Evolutionary conservation across 192 early-diverging fungal genomes (phyloP).

Genomic region (Backusella tuberculispora): DNA sequence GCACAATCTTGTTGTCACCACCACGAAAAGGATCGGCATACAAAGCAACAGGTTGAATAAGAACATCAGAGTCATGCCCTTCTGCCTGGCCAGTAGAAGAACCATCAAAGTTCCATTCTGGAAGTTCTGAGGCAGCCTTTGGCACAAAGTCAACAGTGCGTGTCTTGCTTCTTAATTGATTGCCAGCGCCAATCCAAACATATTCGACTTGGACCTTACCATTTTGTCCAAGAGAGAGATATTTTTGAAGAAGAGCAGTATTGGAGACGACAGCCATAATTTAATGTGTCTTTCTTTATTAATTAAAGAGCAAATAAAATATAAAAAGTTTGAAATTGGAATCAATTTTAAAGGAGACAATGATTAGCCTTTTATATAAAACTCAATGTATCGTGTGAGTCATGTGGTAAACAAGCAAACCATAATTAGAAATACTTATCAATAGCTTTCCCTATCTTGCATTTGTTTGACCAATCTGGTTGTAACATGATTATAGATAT

Average conservation of each 20-base stretch:
- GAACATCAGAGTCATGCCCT: slow-evolving; percentile 58
- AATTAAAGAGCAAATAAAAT: background rate
- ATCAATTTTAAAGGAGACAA: background rate
- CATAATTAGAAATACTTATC: slow-evolving; percentile 7
- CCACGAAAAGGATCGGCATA: slow-evolving; percentile 58
- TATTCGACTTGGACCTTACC: slow-evolving; percentile 58
- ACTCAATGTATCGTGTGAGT: background rate
- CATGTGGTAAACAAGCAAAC: slow-evolving; percentile 11
- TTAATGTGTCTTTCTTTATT: too few relatives aligned
- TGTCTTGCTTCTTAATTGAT: slow-evolving; percentile 52
- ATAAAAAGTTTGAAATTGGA: background rate
- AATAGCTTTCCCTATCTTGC: slow-evolving; percentile 10
- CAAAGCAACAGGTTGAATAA: slow-evolving; percentile 50
- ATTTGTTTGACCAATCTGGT: slow-evolving; percentile 13
- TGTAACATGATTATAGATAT: background rate
- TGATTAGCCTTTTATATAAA: background rate
- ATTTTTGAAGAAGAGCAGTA: slow-evolving; percentile 49
- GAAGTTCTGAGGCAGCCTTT: slow-evolving; percentile 37
- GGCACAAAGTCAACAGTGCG: slow-evolving; percentile 48
- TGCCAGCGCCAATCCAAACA: slow-evolving; percentile 57
- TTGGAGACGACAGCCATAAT: slow-evolving; percentile 36
- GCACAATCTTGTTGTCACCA: slow-evolving; percentile 58
- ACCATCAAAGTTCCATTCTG: slow-evolving; percentile 63
- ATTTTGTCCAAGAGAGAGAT: slow-evolving; percentile 51
- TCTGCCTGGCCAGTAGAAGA: slow-evolving; percentile 58